A percentile compares a stretch with the other conserved stretches of the same genome.
phyloP scores from a whole-genome alignment of 148 eudicot genomes.

The Persicaria maculosa region DNA sequence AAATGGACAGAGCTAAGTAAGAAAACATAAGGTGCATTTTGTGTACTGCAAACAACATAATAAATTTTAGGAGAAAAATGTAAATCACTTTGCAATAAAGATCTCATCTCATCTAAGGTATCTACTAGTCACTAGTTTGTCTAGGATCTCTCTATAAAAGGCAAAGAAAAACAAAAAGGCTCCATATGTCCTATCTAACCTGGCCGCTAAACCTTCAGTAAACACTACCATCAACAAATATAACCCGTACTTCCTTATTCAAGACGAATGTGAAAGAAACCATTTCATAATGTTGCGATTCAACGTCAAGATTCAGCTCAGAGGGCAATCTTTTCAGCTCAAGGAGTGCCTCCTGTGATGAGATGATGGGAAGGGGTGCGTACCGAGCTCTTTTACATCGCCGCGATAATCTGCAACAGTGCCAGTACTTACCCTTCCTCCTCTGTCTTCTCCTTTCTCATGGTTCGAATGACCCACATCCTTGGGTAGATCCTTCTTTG shows the following conservation, averaged over 20 bases:
- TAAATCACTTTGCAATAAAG: background rate
- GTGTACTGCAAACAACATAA: background rate
- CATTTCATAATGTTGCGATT: background rate
- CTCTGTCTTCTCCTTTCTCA: background rate
- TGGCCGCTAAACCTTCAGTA: background rate
- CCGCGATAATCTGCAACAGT: background rate
- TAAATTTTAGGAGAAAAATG: background rate
- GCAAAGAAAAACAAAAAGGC: background rate
- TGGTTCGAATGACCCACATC: background rate
- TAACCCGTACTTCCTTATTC: background rate
- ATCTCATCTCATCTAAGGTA: background rate
- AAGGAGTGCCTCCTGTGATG: constrained; percentile 18
- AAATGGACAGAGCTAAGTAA: background rate
- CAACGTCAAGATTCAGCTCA: background rate
- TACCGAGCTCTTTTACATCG: background rate
- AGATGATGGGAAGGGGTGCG: background rate
- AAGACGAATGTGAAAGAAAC: background rate
- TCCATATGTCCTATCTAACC: constrained; percentile 2
- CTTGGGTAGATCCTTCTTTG: constrained; percentile 1
- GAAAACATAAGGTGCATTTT: background rate
- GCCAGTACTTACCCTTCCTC: background rate
- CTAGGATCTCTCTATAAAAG: background rate
- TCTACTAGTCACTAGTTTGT: background rate
- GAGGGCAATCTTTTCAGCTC: constrained; percentile 4
- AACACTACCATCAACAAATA: background rate